Evolutionary conservation across 2,329 filamentous ascomycete species (phyloP).

Genomic region (Fusarium circinatum): DNA sequence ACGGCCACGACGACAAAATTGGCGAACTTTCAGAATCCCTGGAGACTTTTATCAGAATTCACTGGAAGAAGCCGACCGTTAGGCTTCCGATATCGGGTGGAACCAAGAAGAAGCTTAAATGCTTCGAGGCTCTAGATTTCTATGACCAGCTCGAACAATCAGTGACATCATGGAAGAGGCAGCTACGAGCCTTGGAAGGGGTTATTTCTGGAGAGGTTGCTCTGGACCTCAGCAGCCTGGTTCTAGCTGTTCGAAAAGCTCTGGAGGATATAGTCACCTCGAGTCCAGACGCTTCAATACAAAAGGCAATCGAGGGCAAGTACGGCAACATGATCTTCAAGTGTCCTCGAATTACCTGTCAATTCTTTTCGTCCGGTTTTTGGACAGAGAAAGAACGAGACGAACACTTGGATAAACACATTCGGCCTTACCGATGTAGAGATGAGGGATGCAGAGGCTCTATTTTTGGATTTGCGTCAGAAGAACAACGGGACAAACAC

Average conservation of each 20-base stretch:
- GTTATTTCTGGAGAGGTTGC: background rate
- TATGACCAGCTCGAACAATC: accelerated
- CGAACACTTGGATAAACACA: background rate
- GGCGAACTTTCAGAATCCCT: background rate
- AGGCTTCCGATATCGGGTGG: accelerated
- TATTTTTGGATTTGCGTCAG: background rate
- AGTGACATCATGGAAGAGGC: accelerated
- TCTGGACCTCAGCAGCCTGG: accelerated
- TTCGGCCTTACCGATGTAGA: accelerated
- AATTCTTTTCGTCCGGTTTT: accelerated
- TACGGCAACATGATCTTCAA: background rate
- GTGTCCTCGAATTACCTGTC: accelerated
- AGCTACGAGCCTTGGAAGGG: accelerated
- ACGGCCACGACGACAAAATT: accelerated
- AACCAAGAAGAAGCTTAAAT: accelerated
- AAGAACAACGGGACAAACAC: background rate
- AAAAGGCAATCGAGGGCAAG: accelerated
- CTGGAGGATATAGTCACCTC: background rate
- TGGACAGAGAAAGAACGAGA: accelerated
- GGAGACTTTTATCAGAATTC: background rate
- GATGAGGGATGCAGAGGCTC: background rate
- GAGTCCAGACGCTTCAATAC: accelerated
- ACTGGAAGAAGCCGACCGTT: accelerated
- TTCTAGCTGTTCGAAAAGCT: accelerated
- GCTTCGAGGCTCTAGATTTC: accelerated